phyloP scores from a whole-genome alignment of 176 grass and related monocot genomes.

The Puya raimondii region DNA sequence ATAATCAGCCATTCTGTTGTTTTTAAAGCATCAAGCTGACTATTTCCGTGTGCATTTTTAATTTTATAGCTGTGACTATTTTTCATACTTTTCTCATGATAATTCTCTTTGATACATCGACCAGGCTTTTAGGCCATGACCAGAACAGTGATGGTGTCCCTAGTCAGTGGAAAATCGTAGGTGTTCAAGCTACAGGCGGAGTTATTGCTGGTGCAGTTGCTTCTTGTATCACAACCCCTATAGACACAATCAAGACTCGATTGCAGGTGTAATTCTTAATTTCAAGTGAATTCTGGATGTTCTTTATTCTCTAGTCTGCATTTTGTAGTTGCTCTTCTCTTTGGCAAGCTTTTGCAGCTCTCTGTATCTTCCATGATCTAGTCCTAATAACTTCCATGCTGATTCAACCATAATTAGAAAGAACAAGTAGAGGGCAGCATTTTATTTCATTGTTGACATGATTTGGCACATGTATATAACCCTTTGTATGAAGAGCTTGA shows the following conservation, averaged over 20 bases:
- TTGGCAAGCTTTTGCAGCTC: background rate
- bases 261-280: constrained; percentile 47
- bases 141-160: constrained; percentile 44
- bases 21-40: no score
- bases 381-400: background rate
- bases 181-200: constrained; percentile 90
- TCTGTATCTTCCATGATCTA: background rate
- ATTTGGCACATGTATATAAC: no score
- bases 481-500: no score
- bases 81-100: background rate
- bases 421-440: no score
- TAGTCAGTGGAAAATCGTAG: constrained; percentile 56
- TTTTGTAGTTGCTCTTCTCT: background rate
- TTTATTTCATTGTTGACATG: no score
- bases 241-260: constrained; percentile 97
- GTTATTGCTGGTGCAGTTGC: constrained; percentile 74
- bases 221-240: constrained; percentile 86
- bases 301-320: background rate
- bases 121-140: constrained; percentile 54
- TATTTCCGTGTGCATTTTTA: no score
- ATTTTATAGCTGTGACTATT: no score
- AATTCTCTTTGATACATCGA: constrained; percentile 19
- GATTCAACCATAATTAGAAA: background rate
- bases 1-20: no score
- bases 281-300: constrained; percentile 6